Evolutionary conservation across 805 yeast species (phyloP).

Genomic region (Lachancea nothofagi): DNA sequence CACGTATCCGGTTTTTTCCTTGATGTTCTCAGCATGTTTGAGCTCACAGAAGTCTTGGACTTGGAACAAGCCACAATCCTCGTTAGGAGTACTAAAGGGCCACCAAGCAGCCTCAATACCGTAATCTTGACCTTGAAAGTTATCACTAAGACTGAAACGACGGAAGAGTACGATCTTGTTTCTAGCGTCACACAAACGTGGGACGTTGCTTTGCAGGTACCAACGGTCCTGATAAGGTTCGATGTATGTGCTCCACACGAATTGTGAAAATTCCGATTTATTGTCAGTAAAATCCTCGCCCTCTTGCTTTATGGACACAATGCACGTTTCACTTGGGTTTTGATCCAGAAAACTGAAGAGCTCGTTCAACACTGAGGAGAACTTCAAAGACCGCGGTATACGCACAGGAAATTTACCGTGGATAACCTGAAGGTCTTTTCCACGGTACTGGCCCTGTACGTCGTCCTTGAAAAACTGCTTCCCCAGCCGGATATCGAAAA

Average conservation of each 20-base stretch:
- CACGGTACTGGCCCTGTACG: conserved; percentile 40
- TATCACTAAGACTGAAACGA: conserved; percentile 51
- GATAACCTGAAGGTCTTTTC: conserved; percentile 45
- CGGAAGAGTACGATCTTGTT: conserved; percentile 65
- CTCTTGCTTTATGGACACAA: conserved; percentile 69
- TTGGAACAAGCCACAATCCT: conserved; percentile 54
- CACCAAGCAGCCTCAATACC: conserved; percentile 69
- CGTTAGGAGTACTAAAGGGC: conserved; percentile 60
- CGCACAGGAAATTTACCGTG: conserved; percentile 76
- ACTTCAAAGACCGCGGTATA: conserved; percentile 49
- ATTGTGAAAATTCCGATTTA: conserved; percentile 52
- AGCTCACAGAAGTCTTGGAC: conserved; percentile 77
- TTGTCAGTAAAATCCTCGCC: conserved; percentile 64
- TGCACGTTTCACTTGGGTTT: conserved; percentile 54
- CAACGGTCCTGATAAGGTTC: conserved; percentile 44
- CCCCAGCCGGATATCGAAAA: conserved; percentile 62
- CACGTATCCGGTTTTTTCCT: conserved; percentile 52
- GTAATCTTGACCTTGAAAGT: conserved; percentile 26
- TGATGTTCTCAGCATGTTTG: conserved; percentile 44
- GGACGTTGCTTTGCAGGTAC: conserved; percentile 53
- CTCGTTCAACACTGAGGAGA: conserved; percentile 48
- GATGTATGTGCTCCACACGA: conserved; percentile 54
- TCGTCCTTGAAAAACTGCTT: conserved; percentile 49
- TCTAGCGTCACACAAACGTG: conserved; percentile 54
- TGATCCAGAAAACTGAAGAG: conserved; percentile 50